Percentiles rank a stretch among this genome's conserved stretches.
Evolutionary conservation across 2,329 filamentous ascomycete genomes (phyloP).

Genomic region (Chaetomiaceae sp.): DNA sequence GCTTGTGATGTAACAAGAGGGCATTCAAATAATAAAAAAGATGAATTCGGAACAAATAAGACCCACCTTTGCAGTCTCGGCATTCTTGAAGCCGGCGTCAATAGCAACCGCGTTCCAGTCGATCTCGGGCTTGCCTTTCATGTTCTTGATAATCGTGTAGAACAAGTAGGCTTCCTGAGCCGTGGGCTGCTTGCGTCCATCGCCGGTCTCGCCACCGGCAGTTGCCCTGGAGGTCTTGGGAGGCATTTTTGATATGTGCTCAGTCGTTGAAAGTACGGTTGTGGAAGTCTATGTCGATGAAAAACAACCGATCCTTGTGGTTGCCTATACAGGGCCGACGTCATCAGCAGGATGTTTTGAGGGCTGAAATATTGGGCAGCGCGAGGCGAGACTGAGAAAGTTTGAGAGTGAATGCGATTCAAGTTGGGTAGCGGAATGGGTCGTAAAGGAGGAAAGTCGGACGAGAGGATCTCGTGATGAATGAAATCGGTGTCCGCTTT

Average conservation of each 20-base stretch:
- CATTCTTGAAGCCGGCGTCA: constrained; percentile 43
- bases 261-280: not conserved
- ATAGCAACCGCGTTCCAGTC: constrained; percentile 46
- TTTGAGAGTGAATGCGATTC: not conserved
- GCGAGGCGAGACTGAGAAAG: not conserved
- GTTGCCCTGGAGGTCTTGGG: constrained; percentile 2
- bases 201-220: not conserved
- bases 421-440: not conserved
- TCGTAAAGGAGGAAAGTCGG: not conserved
- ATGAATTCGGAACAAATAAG: not conserved
- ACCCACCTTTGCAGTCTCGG: constrained; percentile 41
- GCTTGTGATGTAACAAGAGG: no score
- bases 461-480: not conserved
- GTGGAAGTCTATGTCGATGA: not conserved
- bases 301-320: not conserved
- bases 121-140: constrained; percentile 40
- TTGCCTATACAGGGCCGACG: not conserved
- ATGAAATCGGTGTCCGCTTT: not conserved
- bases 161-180: constrained; percentile 34
- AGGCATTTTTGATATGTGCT: constrained; percentile 3
- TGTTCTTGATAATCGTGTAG: constrained; percentile 42
- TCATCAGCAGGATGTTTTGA: not conserved
- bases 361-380: not conserved
- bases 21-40: not conserved
- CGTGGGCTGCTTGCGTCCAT: constrained; percentile 33